Percentiles rank a stretch among this genome's conserved stretches.
Conservation (phyloP, 768 basidiomycete genomes). For the Collybia sordida region DNA sequence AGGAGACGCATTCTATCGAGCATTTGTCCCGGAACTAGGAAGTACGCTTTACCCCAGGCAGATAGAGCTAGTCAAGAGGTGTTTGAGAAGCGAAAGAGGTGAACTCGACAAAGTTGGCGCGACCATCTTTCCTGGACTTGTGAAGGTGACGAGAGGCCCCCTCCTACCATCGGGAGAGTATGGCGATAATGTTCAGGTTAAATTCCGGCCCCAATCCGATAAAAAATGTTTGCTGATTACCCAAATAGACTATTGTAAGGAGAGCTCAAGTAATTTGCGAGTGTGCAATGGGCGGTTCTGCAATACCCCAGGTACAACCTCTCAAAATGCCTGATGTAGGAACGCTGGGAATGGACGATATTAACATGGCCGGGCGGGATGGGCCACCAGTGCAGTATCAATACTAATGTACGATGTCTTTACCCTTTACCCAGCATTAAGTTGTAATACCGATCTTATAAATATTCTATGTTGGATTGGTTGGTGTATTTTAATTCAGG, state of each 20-base stretch:
- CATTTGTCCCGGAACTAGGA: conserved; percentile 83
- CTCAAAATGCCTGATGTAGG: not conserved
- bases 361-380: not conserved
- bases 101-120: conserved; percentile 77
- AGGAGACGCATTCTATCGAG: conserved; percentile 80
- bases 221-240: conserved; percentile 4
- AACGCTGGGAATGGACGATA: not conserved
- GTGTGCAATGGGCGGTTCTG: conserved; percentile 59
- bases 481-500: conserved; percentile 40
- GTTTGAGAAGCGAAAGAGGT: conserved; percentile 71
- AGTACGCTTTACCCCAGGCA: conserved; percentile 72
- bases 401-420: too few relatives aligned
- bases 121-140: conserved; percentile 85
- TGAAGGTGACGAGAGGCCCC: conserved; percentile 64
- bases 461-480: not conserved
- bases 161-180: conserved; percentile 30
- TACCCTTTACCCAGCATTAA: too few relatives aligned
- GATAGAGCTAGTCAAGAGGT: conserved; percentile 84
- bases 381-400: too few relatives aligned
- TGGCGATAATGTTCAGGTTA: conserved; percentile 53
- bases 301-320: conserved; percentile 10
- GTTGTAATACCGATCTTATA: not conserved
- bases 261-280: conserved; percentile 87
- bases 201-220: conserved; percentile 10
- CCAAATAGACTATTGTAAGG: conserved; percentile 62